phyloP scores from a whole-genome alignment of 805 yeast genomes.

The Blastobotrys parvus region DNA sequence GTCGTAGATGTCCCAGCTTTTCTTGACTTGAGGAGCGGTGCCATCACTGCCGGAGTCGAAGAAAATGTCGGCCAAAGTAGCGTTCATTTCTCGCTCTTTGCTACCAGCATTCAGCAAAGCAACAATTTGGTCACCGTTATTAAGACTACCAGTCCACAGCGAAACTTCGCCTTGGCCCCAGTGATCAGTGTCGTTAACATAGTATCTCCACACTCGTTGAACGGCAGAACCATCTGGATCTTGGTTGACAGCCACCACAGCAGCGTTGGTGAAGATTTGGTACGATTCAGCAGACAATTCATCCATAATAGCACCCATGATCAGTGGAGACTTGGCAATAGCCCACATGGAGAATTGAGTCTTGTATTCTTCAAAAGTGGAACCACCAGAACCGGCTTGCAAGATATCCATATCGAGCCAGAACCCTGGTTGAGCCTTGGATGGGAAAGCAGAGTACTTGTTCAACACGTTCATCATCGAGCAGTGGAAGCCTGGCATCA shows the following conservation, averaged over 20 bases:
- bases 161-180: conserved; percentile 9
- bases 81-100: conserved; percentile 5
- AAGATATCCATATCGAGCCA: conserved; percentile 28
- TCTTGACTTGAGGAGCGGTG: conserved; percentile 6
- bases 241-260: conserved; percentile 23
- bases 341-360: conserved; percentile 29
- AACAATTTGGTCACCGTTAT: conserved; percentile 12
- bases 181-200: conserved; percentile 7
- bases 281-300: conserved; percentile 18
- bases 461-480: conserved; percentile 22
- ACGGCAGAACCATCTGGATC: conserved; percentile 20
- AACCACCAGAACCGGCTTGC: conserved; percentile 28
- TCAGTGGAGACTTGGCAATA: conserved; percentile 25
- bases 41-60: conserved; percentile 11
- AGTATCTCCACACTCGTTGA: conserved; percentile 11
- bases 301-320: conserved; percentile 25
- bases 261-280: conserved; percentile 18
- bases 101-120: conserved; percentile 13
- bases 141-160: conserved; percentile 12
- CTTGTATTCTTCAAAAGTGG: conserved; percentile 25
- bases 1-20: conserved; percentile 14
- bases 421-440: conserved; percentile 21
- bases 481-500: conserved; percentile 23
- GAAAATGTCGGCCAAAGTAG: conserved; percentile 13
- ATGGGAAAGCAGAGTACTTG: conserved; percentile 25